Base-by-base conservation (phyloP, 2,329 filamentous ascomycete genomes). In the Claviceps pusilla region DNA sequence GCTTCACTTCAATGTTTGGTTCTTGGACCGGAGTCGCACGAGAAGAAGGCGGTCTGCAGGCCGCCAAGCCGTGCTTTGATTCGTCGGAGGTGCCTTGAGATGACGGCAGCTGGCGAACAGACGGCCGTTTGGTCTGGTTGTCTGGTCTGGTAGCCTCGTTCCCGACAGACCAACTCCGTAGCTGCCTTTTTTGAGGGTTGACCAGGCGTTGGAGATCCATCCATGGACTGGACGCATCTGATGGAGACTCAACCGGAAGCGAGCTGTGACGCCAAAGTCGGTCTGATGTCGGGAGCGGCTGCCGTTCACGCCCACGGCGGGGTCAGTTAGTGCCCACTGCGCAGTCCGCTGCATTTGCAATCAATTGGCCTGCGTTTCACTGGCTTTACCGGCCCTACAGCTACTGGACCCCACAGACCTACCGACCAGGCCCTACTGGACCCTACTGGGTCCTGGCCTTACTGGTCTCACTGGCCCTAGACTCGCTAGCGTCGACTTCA, bases 31-130 rank as follows among this genome's bases (percentile, higher is more conserved):
- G n/a, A 19, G 45, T 51, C 24, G 49, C 42, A 41, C 37, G 49
- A 47, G 11, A 19, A 41, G n/a, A 49, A 53, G 35, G 55, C 47
- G 50, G 53, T 52, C 49, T 56, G 48, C 48, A 41, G 48, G 42
- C 46, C 52, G 52, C 39, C 11, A 19, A 24, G 46, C 33, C 52
- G 46, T 52, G 24, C 24, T 7, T 39, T 35, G 53, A 48, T 41
- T 55, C 35, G 55, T 31, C 19, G 45, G 39, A n/a, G 16, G 28
- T 45, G 1, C 4, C 42, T 49, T 9, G 39, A 45, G 31, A 53
- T 49, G 14, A 37, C 35, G 53, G 49, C 48, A 43, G n/a, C 28
- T 33, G 49, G 48, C 45, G 31, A 41, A 41, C 19, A 29, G 19
- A 50, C 2, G 14, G 46, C 19, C 28, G 51, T 19, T 14, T 14